Evolutionary conservation across 2,329 filamentous ascomycete species (phyloP), one percentile per base, ranked within the genome.

Genomic region (Pseudocercospora musae): DNA sequence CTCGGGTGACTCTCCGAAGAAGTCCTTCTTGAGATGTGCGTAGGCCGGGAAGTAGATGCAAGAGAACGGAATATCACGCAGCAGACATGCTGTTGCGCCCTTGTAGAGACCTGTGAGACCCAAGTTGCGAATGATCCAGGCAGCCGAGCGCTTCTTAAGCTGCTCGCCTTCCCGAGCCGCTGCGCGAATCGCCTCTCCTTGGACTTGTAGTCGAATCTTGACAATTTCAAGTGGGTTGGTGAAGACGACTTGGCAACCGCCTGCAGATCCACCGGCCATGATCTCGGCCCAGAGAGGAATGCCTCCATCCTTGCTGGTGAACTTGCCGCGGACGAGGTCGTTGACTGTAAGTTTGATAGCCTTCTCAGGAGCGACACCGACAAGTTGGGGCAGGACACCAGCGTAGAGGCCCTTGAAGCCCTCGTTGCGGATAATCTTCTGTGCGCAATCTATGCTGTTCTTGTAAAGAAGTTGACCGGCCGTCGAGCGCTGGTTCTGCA

Each of bases 331-430:
- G 21, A 96, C 92, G 59, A 99, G 79, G 75, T 99, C 95, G 78
- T 99, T 99, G 73, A 99, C 93, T 0, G 95, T 99, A 66, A 99
- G 86, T 82, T 99, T 99, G 81, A 99, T 99, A 70, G 95, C 95
- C 83, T 99, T 99, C 78, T 99, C 95, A 1, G 95, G 95, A n/a
- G 95, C 95, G 50, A 99, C 95, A 77, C 95, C 95, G 66, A 99
- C 91, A 50, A 99, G 85, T 81, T 99, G 95, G 10, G 95, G 95
- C 57, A 97, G 78, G 20, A 99, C 92, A 74, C 95, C 95, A 55
- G 94, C 96, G 81, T 99, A 99, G 55, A 99, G 79, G 21, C 95
- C 95, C 42, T 83, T 84, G 77, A 96, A 84, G 60, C 95, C 95
- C 79, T 99, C 95, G 73, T 98, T 97, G 66, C 88, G 87, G 66